Evolutionary conservation across 2,329 filamentous ascomycete genomes (phyloP), one percentile per base, ranked within the genome.

Genomic region (Aspergillus sp.): DNA sequence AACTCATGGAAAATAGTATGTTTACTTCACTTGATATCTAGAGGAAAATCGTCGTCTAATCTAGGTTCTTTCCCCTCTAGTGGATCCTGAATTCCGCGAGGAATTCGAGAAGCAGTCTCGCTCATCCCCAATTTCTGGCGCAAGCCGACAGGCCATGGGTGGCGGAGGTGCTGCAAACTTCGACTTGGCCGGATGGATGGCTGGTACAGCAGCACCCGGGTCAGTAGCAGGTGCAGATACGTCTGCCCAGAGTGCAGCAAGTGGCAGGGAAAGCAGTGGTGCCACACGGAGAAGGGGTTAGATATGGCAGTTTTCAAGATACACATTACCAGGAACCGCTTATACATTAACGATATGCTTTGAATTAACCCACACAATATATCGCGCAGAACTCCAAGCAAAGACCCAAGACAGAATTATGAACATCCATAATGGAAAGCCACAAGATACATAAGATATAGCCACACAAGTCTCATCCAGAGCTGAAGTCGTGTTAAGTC

Each of bases 41-140:
- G n/a, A 6, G n/a, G 13, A 28, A 12, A 26, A 8, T 11, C 33
- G 26, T 6, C 19, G 12, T n/a, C 7, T 45, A 31, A 33, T 34
- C 38, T 37, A 28, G 11, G 19, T 19, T 19, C 19, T 19, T 28
- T 8, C 37, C 13, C 27, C 13, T 27, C 37, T 59, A 96, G 90
- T 98, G 90, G 93, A 97, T 64, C 89, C 89, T n/a, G 93, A 98
- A 68, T 86, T 88, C 71, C 84, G 84, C 58, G 88, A 88, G 57
- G 93, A 97, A 65, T 95, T 93, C 63, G 90, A 96, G 65, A 87
- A 89, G 59, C 85, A 89, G 60, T 89, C 93, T 66, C 89, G 90
- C 70, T 79, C 81, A 50, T 83, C 81, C 53, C 81, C 86, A 1
- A 73, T 90, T 53, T 77, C 75, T 49, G 74, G 79, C 61, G 57